These are phyloP conservation scores for Penicillium waksmanii DNA, from an alignment of 495 filamentous ascomycete genomes.

Conservation along the genomic window DNA sequence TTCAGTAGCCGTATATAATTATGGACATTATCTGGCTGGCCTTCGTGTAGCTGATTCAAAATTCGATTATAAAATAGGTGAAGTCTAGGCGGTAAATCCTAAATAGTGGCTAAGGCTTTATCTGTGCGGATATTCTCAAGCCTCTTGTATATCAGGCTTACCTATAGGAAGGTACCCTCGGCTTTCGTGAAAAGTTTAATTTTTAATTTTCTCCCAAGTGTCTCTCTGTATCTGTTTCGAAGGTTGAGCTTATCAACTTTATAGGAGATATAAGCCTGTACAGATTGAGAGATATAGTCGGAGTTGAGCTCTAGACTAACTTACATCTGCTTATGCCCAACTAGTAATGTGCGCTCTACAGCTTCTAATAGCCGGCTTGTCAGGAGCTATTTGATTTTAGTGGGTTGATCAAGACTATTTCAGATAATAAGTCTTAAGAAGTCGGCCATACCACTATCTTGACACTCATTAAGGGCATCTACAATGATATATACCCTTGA, in stretches of 20 bases:
- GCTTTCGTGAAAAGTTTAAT: slow-evolving; percentile 25
- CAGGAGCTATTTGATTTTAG: slow-evolving; percentile 31
- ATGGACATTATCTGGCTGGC: slow-evolving; percentile 2
- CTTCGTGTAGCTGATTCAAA: slow-evolving; percentile 12
- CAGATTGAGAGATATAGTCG: slow-evolving; percentile 13
- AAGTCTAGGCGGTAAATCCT: slow-evolving; percentile 15
- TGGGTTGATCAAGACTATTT: slow-evolving; percentile 16
- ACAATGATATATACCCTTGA: slow-evolving; percentile 19
- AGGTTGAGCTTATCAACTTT: slow-evolving; percentile 29
- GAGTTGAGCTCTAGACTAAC: slow-evolving; percentile 27
- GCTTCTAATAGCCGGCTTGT: slow-evolving; percentile 29
- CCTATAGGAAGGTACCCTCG: slow-evolving; percentile 39
- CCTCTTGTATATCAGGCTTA: slow-evolving; percentile 29
- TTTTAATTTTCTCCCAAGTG: slow-evolving; percentile 16
- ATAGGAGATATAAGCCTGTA: slow-evolving; percentile 34
- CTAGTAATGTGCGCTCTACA: slow-evolving; percentile 24
- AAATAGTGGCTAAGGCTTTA: slow-evolving; percentile 12
- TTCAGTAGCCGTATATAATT: slow-evolving; percentile 11
- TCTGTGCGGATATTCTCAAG: slow-evolving; percentile 12
- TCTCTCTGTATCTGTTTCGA: slow-evolving; percentile 8
- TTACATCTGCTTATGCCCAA: slow-evolving; percentile 15
- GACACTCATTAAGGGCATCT: slow-evolving; percentile 26
- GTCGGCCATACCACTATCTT: slow-evolving; percentile 27
- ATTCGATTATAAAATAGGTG: slow-evolving; percentile 19
- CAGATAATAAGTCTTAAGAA: slow-evolving; percentile 37